phyloP scores from a whole-genome alignment of 495 filamentous ascomycete genomes.

The Usnea hakonensis region DNA sequence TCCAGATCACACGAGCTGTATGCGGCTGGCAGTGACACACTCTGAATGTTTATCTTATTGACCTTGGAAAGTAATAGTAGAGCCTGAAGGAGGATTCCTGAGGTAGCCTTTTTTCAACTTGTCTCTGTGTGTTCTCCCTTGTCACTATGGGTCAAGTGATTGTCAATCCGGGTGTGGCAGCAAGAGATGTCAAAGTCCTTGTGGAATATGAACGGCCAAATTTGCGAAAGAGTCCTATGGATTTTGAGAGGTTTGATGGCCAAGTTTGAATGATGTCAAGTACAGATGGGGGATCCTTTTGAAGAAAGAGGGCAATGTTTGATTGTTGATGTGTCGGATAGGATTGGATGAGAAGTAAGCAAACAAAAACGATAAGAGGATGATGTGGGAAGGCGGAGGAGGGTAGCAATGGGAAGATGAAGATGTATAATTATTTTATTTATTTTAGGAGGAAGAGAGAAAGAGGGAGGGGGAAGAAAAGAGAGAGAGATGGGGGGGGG shows the following conservation, averaged over 20 bases:
- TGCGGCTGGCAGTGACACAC: slow-evolving; percentile 21
- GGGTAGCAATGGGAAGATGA: too few relatives aligned
- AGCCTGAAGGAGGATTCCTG: slow-evolving; percentile 5
- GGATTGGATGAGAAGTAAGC: too few relatives aligned
- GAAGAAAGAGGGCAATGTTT: too few relatives aligned
- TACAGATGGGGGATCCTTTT: too few relatives aligned
- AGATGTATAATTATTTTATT: too few relatives aligned
- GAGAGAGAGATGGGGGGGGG: background rate
- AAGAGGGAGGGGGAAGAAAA: background rate
- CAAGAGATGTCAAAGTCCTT: background rate
- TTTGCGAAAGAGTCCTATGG: background rate
- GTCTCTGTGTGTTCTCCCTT: too few relatives aligned
- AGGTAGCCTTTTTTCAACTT: background rate
- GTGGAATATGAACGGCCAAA: background rate
- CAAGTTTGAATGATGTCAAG: too few relatives aligned
- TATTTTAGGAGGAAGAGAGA: too few relatives aligned
- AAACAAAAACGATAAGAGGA: too few relatives aligned
- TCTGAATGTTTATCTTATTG: background rate
- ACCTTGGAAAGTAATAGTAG: slow-evolving; percentile 6
- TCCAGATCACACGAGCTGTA: slow-evolving; percentile 12
- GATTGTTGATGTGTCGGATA: too few relatives aligned
- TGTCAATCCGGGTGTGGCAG: background rate
- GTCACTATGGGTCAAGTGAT: background rate
- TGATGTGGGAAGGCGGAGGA: too few relatives aligned
- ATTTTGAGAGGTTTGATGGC: too few relatives aligned